These are phyloP conservation scores for Aphanomyces astaci DNA, from an alignment of 352 stramenopile species.

Conservation along the genomic window DNA sequence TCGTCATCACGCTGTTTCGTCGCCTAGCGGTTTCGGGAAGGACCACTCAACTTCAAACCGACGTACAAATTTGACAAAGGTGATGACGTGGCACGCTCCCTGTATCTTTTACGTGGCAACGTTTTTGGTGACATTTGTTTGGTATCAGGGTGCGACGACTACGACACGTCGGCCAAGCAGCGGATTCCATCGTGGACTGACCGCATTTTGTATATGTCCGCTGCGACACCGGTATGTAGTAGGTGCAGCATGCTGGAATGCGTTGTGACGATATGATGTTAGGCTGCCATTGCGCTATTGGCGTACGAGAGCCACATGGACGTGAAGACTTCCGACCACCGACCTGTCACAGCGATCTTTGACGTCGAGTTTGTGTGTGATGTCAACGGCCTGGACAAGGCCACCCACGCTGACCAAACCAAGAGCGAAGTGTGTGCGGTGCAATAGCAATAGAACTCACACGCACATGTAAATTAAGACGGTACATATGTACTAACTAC, in stretches of 20 bases:
- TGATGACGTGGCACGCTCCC: conserved; percentile 12
- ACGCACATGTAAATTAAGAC: neutral
- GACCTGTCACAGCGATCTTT: conserved; percentile 58
- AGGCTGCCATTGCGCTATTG: conserved; percentile 47
- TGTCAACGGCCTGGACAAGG: neutral
- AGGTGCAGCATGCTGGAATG: too few relatives aligned
- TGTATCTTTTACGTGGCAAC: neutral
- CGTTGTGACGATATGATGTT: too few relatives aligned
- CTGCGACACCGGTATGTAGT: neutral
- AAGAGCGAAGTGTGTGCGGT: conserved; percentile 40
- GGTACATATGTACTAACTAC: too few relatives aligned
- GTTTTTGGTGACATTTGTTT: neutral
- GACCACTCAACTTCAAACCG: conserved; percentile 85
- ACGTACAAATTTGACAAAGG: conserved; percentile 96
- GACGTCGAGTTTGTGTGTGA: conserved; percentile 36
- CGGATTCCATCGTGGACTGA: conserved; percentile 95
- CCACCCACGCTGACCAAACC: conserved; percentile 23
- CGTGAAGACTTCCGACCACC: conserved; percentile 69
- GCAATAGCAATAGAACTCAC: conserved; percentile 24
- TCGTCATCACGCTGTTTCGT: neutral
- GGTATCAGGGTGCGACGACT: conserved; percentile 48
- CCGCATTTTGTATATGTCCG: conserved; percentile 67
- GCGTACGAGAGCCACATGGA: conserved; percentile 58
- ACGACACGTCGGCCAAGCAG: conserved; percentile 93
- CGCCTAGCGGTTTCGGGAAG: conserved; percentile 82